Percentiles rank a stretch among this genome's conserved stretches.
phyloP scores from a whole-genome alignment of 2,329 filamentous ascomycete genomes.

The Mariannaea sp. region DNA sequence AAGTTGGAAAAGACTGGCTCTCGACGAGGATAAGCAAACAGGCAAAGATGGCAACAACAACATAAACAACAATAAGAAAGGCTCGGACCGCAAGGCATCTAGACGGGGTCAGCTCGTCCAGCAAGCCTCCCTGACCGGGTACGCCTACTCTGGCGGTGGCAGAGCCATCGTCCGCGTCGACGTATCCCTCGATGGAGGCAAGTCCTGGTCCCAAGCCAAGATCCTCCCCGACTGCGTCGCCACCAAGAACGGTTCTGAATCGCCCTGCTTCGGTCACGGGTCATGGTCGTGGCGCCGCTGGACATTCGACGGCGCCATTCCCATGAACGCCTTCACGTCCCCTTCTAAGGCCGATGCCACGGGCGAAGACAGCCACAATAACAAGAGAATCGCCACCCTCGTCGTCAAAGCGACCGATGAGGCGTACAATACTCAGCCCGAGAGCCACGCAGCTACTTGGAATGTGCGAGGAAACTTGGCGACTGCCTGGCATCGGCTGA shows the following conservation, averaged over 20 bases:
- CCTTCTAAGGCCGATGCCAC: background rate
- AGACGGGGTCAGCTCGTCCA: constrained; percentile 19
- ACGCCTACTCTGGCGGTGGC: constrained; percentile 71
- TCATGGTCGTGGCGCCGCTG: constrained; percentile 69
- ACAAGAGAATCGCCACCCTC: constrained; percentile 52
- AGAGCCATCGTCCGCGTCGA: constrained; percentile 70
- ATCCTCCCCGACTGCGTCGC: constrained; percentile 56
- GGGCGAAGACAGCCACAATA: constrained; percentile 10
- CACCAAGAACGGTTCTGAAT: constrained; percentile 33
- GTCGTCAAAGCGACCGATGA: constrained; percentile 71
- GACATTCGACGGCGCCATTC: constrained; percentile 58
- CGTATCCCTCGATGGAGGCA: constrained; percentile 65
- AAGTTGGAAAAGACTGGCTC: constrained; percentile 36
- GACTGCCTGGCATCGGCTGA: constrained; percentile 68
- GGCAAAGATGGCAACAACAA: background rate
- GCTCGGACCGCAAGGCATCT: too few relatives aligned
- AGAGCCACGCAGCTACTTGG: constrained; percentile 63
- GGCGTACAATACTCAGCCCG: constrained; percentile 69
- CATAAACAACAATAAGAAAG: too few relatives aligned
- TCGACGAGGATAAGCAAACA: background rate
- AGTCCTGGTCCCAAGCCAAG: constrained; percentile 66
- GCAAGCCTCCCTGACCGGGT: constrained; percentile 58
- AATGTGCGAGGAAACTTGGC: constrained; percentile 68
- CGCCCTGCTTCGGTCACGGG: constrained; percentile 49
- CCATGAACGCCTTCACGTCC: constrained; percentile 40